A percentile compares a stretch with the other conserved stretches of the same genome.
phyloP scores from a whole-genome alignment of 2,329 filamentous ascomycete species.

The Arthrinium puccinioides region DNA sequence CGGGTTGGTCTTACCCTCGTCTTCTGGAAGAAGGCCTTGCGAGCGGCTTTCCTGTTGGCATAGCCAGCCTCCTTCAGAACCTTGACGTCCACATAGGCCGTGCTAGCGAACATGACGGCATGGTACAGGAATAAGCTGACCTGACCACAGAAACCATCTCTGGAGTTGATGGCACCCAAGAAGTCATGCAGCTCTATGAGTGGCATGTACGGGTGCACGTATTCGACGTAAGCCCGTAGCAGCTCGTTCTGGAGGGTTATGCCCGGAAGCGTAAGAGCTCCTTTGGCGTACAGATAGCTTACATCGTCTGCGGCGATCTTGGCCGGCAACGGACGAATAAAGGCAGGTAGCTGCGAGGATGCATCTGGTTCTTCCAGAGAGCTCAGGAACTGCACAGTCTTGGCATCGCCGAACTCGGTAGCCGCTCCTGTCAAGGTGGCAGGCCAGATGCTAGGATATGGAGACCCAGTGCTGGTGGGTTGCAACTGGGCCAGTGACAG shows the following conservation, averaged over 20 bases:
- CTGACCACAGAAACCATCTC: constrained; percentile 62
- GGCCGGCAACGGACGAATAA: constrained; percentile 71
- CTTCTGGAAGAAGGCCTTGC: constrained; percentile 84
- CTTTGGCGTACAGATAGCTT: constrained; percentile 75
- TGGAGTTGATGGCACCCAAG: constrained; percentile 51
- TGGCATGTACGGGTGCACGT: constrained; percentile 91
- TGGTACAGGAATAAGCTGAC: constrained; percentile 86
- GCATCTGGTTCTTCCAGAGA: constrained; percentile 41
- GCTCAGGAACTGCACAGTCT: constrained; percentile 34
- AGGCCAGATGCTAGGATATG: constrained; percentile 24
- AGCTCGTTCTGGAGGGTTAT: constrained; percentile 69
- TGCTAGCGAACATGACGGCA: constrained; percentile 88
- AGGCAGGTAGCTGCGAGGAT: constrained; percentile 50
- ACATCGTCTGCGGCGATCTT: constrained; percentile 78
- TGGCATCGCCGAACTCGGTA: constrained; percentile 28
- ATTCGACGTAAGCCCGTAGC: constrained; percentile 76
- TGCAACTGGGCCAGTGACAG: constrained; percentile 23
- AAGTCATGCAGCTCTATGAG: constrained; percentile 64
- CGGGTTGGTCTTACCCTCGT: constrained; percentile 57
- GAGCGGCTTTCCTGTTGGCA: constrained; percentile 67
- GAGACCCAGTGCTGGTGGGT: constrained; percentile 16
- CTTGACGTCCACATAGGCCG: constrained; percentile 79
- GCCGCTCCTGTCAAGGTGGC: constrained; percentile 16
- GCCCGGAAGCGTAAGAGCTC: constrained; percentile 71
- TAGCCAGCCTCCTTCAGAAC: constrained; percentile 73